Evolutionary conservation across 495 filamentous ascomycete species (phyloP), one percentile per base, ranked within the genome.

Genomic region (Cenococcum geophilum): DNA sequence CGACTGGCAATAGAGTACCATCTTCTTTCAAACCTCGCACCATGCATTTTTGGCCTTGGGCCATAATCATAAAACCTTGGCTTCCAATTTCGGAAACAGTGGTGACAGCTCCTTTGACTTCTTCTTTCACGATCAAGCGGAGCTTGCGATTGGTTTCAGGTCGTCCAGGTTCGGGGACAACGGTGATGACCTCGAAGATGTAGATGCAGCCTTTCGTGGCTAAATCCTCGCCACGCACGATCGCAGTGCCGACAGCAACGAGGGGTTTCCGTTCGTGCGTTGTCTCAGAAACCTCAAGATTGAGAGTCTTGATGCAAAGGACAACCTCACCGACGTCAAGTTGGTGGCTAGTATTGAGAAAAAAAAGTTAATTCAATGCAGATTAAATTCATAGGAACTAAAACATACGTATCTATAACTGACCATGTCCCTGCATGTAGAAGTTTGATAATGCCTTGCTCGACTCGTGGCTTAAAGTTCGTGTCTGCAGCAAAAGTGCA

Each of bases 1-100:
- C 93, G 22, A 97, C 92, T 0, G 93, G 93, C 1, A 97, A 80
- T 48, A 97, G 79, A 4, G 84, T 88, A 1, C 89, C 88, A 67
- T 99, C 93, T 74, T 97, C 93, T 68, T 97, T 97, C 0, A 99
- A 78, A 40, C 93, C 93, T 53, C 93, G 79, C 1, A 99, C 91
- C 88, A 97, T 93, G 71, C 89, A 88, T 70, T 99, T 99, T 68
- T 97, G 93, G 1, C 93, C 93, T 70, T 99, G 95, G 0, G 91
- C 91, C 14, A 88, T 86, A 42, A 96, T 83, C 75, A 97, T 79
- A 60, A 96, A 88, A 0, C 92, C 92, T 69, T 97, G 91, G 0
- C 86, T 91, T n/a, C 93, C 93, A 36, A 96, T 84, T 32, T 86
- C 84, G 4, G 88, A 91, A 12, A 99, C 64, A 0, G 89, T 88